phyloP scores from a whole-genome alignment of 192 early-diverging fungal species.

The Chytriomyces confervae region DNA sequence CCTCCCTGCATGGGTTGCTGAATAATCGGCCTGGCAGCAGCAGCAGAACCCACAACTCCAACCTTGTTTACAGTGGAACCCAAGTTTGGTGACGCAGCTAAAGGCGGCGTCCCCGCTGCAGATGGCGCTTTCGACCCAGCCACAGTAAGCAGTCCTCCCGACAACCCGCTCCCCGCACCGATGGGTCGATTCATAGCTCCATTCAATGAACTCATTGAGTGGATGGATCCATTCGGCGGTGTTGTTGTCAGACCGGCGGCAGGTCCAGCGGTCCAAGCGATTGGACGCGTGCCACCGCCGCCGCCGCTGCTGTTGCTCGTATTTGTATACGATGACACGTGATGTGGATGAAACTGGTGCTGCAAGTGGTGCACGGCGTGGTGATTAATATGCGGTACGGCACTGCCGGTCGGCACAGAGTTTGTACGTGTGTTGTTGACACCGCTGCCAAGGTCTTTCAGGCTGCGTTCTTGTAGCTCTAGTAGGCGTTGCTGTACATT shows the following conservation, averaged over 20 bases:
- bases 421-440: neutral
- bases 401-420: neutral
- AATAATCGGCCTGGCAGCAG: neutral
- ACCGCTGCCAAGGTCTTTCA: conserved; percentile 18
- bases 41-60: no score
- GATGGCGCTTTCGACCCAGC: neutral
- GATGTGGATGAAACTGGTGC: conserved; percentile 28
- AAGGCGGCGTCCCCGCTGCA: neutral
- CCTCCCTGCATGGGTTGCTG: neutral
- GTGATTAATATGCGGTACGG: conserved; percentile 21
- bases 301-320: neutral
- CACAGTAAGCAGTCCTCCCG: neutral
- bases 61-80: neutral
- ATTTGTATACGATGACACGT: conserved; percentile 5
- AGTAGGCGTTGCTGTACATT: neutral
- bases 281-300: neutral
- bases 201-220: no score
- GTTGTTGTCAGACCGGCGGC: neutral
- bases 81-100: neutral
- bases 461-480: conserved; percentile 24
- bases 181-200: neutral
- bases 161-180: neutral
- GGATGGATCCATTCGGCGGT: no score
- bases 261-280: neutral
- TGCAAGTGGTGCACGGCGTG: conserved; percentile 22